phyloP scores from a whole-genome alignment of 148 eudicot species.

The Vaccinium darrowii region DNA sequence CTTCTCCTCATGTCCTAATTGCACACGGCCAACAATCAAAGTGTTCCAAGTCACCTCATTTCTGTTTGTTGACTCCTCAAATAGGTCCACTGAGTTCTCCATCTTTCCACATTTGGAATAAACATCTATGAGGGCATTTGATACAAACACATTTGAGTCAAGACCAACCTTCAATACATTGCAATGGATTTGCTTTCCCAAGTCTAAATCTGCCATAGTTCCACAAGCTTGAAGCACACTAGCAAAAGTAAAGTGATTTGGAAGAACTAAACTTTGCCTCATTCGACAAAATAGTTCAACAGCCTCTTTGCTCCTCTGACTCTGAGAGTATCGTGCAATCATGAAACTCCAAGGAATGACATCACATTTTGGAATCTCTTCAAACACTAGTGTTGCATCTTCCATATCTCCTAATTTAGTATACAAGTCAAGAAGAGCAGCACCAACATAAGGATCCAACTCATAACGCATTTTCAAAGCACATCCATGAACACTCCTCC shows the following conservation, averaged over 20 bases:
- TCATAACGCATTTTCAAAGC: slow-evolving; percentile 62
- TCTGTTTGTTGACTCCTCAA: slow-evolving; percentile 46
- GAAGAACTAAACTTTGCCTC: slow-evolving; percentile 57
- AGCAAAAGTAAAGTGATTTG: slow-evolving; percentile 79
- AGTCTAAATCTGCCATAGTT: slow-evolving; percentile 29
- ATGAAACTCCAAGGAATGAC: slow-evolving; percentile 85
- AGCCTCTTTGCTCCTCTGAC: slow-evolving; percentile 56
- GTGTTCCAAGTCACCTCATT: slow-evolving; percentile 90
- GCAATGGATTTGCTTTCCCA: slow-evolving; percentile 68
- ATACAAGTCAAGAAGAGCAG: slow-evolving; percentile 73
- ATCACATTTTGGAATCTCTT: slow-evolving; percentile 60
- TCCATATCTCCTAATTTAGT: slow-evolving; percentile 54
- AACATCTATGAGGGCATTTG: slow-evolving; percentile 81
- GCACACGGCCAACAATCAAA: slow-evolving; percentile 72
- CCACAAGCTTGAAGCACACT: slow-evolving; percentile 84
- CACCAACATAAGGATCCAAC: slow-evolving; percentile 57
- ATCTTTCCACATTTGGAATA: slow-evolving; percentile 83
- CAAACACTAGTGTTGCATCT: slow-evolving; percentile 62
- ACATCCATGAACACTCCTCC: slow-evolving; percentile 57
- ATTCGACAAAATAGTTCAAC: slow-evolving; percentile 54
- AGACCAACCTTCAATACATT: slow-evolving; percentile 64
- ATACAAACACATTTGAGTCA: slow-evolving; percentile 52
- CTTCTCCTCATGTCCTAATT: slow-evolving; percentile 56
- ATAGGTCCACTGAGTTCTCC: slow-evolving; percentile 52
- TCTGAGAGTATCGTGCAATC: slow-evolving; percentile 80